These are phyloP conservation scores for Patellifolia procumbens DNA, from an alignment of 179 eudicot species.

Conservation along the genomic window DNA sequence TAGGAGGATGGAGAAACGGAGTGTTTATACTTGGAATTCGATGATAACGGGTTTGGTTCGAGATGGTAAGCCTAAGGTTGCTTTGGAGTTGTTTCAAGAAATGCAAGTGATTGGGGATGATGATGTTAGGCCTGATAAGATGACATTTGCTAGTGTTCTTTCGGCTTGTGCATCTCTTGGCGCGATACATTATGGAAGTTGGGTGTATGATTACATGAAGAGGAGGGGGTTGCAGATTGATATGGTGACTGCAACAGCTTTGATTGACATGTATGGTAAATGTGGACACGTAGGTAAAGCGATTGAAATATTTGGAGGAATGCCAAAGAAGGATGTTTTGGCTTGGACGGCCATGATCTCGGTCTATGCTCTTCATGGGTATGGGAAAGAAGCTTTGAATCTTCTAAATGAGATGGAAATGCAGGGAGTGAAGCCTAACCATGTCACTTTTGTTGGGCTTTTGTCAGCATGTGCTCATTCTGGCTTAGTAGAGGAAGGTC, in stretches of 20 bases:
- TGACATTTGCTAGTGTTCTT: constrained; percentile 51
- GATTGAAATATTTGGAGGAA: constrained; percentile 36
- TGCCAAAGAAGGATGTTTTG: constrained; percentile 50
- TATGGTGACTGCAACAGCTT: constrained; percentile 52
- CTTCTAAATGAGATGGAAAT: constrained; percentile 45
- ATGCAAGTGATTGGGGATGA: constrained; percentile 31
- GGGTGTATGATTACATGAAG: constrained; percentile 47
- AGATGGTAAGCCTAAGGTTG: constrained; percentile 50
- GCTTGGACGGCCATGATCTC: constrained; percentile 71
- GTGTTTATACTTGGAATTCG: constrained; percentile 58
- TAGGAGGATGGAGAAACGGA: constrained; percentile 45
- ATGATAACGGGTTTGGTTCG: constrained; percentile 55
- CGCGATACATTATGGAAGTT: constrained; percentile 48
- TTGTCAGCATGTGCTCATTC: constrained; percentile 65
- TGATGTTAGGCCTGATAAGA: constrained; percentile 49
- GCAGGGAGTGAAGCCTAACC: constrained; percentile 47
- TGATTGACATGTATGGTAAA: constrained; percentile 70
- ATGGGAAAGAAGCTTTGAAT: constrained; percentile 47
- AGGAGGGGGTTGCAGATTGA: constrained; percentile 48
- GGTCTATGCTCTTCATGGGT: constrained; percentile 52
- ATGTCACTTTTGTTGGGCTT: constrained; percentile 52
- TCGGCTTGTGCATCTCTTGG: constrained; percentile 69
- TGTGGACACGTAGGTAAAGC: constrained; percentile 52
- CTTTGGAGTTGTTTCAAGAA: constrained; percentile 50
- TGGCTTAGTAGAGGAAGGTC: constrained; percentile 53